Evolutionary conservation across 306 rosid species (phyloP).

Genomic region (Malus asiatica): DNA sequence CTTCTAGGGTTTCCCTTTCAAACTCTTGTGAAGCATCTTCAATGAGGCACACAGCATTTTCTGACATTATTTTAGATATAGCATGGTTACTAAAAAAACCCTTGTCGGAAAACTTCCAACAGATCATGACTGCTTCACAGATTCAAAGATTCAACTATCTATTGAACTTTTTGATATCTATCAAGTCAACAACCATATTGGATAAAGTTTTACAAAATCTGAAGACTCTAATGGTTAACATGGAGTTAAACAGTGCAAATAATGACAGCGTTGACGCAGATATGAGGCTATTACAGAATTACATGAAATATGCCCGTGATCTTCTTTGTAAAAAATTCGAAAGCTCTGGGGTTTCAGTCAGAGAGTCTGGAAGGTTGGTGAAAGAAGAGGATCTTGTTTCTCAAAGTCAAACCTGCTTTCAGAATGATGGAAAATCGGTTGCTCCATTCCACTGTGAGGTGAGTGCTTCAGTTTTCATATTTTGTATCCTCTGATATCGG

Average conservation of each 20-base stretch:
- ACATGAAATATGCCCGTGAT: conserved; percentile 39
- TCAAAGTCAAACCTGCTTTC: conserved; percentile 30
- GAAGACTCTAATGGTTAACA: conserved; percentile 32
- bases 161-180: conserved; percentile 58
- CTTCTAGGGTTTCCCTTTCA: conserved; percentile 33
- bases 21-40: conserved; percentile 51
- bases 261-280: conserved; percentile 37
- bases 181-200: conserved; percentile 59
- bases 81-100: conserved; percentile 89
- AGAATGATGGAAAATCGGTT: conserved; percentile 24
- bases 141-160: conserved; percentile 62
- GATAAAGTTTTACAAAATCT: conserved; percentile 57
- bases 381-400: conserved; percentile 28
- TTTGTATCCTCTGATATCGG: background rate
- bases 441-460: conserved; percentile 47
- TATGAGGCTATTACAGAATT: conserved; percentile 34
- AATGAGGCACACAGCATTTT: conserved; percentile 33
- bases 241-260: conserved; percentile 20
- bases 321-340: conserved; percentile 33
- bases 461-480: conserved; percentile 11
- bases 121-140: conserved; percentile 45
- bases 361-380: conserved; percentile 12
- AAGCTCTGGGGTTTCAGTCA: conserved; percentile 17
- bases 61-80: conserved; percentile 71
- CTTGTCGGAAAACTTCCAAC: conserved; percentile 46